Evolutionary conservation across 306 rosid genomes (phyloP), one percentile per base, ranked within the genome.

Genomic region (Fragaria nilgerrensis): DNA sequence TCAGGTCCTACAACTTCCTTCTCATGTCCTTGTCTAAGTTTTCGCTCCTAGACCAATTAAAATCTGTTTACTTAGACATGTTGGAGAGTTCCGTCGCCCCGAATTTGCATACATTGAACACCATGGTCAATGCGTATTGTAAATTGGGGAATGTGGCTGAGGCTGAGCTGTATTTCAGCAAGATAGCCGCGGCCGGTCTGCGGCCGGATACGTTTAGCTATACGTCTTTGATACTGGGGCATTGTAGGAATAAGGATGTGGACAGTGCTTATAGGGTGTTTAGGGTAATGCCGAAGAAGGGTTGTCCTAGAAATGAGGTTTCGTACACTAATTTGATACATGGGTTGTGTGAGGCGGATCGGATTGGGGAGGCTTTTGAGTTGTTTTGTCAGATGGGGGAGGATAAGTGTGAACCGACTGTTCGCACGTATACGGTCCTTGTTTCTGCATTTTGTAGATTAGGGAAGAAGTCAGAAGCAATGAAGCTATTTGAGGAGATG

Each of bases 71-170:
- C 63, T 23, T 73, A 62, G 94, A 88, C 74, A 88, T 90, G 91
- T 58, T 88, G 74, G 71, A 32, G 16, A 77, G 80, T 62, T 79
- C 43, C 77, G 70, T 88, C 83, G 23, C 55, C 0, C 96, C 92
- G 1, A 83, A 89, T 79, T 68, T 83, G 72, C 74, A 78, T 76
- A 88, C 90, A 0, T 75, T 89, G 17, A 93, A 91, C 77, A 86
- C 92, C 22, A 89, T 93, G 90, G 78, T 93, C 13, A 85, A 89
- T 87, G 84, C 75, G 39, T 82, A 85, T 82, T 91, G 96, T 80
- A 90, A 89, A 70, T 7, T 85, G 1, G 98, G 96, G 76, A 64
- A 87, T 85, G 71, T 86, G 77, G 72, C 23, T 5, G 41, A 29
- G 68, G 68, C 41, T 2, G 68, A 78, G 62, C 16, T 81, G 77